Conservation (phyloP, 2,329 filamentous ascomycete genomes). For the Mariannaea elegans region DNA sequence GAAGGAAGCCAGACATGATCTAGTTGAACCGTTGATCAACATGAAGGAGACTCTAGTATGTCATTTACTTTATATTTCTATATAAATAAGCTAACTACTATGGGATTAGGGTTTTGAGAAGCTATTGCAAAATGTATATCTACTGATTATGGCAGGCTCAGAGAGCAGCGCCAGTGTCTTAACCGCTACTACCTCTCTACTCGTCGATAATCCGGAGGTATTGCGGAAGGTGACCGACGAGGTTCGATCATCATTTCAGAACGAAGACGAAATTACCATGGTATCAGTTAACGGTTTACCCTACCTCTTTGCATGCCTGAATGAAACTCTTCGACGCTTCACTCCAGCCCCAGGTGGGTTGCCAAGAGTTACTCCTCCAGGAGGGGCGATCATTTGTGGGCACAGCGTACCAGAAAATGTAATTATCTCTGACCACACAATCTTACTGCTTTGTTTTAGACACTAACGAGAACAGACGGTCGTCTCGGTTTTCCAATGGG, state of each 20-base stretch:
- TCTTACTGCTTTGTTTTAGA: neutral
- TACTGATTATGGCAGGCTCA: conserved; percentile 4
- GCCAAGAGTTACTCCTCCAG: neutral
- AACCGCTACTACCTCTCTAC: neutral
- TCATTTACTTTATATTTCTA: neutral
- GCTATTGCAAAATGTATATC: neutral
- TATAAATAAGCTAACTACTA: neutral
- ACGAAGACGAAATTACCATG: conserved; percentile 2
- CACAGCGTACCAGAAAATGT: neutral
- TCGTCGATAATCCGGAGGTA: neutral
- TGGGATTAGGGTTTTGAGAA: neutral
- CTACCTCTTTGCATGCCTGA: neutral
- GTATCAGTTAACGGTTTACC: neutral
- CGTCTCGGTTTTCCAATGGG: conserved; percentile 17
- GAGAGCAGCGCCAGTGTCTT: conserved; percentile 1
- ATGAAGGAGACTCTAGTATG: neutral
- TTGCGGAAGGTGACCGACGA: neutral
- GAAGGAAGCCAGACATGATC: neutral
- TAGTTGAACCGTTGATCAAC: neutral
- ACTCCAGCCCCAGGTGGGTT: neutral
- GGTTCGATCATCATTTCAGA: conserved; percentile 1
- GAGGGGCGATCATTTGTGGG: neutral
- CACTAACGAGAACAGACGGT: neutral
- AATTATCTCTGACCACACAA: neutral
- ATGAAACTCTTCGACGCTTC: conserved; percentile 2